Base-by-base conservation (phyloP, 2,329 filamentous ascomycete genomes). In the Teratosphaeria epicoccoides region DNA sequence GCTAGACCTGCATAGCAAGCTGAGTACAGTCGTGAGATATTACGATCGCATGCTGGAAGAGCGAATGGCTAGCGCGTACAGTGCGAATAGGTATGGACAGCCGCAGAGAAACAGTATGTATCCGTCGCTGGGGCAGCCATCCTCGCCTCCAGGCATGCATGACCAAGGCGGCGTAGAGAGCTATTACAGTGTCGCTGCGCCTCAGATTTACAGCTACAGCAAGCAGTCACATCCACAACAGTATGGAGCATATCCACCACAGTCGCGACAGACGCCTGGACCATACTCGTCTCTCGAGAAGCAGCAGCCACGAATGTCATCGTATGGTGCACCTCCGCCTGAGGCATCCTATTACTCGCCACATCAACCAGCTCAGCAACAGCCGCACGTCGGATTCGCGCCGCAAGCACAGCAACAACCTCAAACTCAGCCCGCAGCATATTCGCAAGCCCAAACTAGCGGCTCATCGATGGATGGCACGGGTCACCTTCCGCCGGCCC, bases 41-140 rank as follows among this genome's bases (percentile, higher is more conserved):
- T 98, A 98, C 66, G 93, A 98, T 68, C 83, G 89, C 40, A 97
- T 98, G 93, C 78, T 98, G 14, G 93, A 98, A 70, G 93, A 98
- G 57, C 83, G 93, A 37, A 76, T 98, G 24, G 95, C 89, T 7
- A 94, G 86, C 67, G 91, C 93, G 1, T 97, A 97, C 67, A 86
- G 83, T 57, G 88, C 95, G 63, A 86, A 49, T 91, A 64, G 67
- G 28, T 68, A 73, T 29, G 68, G 69, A 57, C 49, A 56, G 29
- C 56, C 56, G 43, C 56, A 57, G 54, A 69, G 72, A 43, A 79
- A 75, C 20, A 76, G 76, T 49, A 77, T 86, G 12, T 95, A 95
- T 65, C 85, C 88, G 9, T 14, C 20, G 7, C 46, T 48, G 46
- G 79, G 81, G 3, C 77, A 94, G 51, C 75, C 82, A 23, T 69